Evolutionary conservation across 1,284 basidiomycete species (phyloP).

Genomic region (Phenoliferia sp.): DNA sequence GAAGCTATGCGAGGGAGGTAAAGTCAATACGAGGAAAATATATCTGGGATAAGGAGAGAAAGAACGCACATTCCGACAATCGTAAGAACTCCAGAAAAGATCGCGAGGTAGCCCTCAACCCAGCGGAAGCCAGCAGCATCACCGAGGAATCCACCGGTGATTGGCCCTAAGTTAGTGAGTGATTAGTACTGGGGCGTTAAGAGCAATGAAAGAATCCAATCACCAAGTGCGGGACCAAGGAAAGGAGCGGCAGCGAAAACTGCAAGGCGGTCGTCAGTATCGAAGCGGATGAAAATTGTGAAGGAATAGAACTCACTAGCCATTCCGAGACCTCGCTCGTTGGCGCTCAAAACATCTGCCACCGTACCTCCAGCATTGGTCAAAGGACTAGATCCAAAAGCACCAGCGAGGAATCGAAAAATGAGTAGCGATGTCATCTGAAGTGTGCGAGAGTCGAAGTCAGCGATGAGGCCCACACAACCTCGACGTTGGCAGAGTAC

Average conservation of each 20-base stretch:
- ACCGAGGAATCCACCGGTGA: background rate
- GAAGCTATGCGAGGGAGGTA: background rate
- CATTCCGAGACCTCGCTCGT: background rate
- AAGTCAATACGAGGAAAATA: too few species aligned
- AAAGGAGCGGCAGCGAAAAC: background rate
- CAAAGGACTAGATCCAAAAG: background rate
- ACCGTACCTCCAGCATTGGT: background rate
- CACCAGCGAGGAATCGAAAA: background rate
- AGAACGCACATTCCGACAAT: background rate
- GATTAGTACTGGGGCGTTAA: too few species aligned
- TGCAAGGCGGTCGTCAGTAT: background rate
- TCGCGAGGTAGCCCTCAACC: background rate
- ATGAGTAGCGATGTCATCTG: background rate
- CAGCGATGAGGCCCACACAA: background rate
- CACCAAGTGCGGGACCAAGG: background rate
- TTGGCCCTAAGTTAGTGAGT: too few species aligned
- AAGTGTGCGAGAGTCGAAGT: background rate
- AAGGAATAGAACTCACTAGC: background rate
- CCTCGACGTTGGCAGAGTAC: background rate
- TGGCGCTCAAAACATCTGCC: background rate
- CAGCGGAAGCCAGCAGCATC: background rate
- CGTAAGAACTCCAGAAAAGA: background rate
- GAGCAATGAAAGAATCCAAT: too few species aligned
- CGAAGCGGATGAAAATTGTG: background rate
- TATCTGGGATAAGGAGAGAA: too few species aligned